A percentile compares a stretch with the other conserved stretches of the same genome.
These are phyloP conservation scores for Cercophora newfieldiana DNA, from an alignment of 495 filamentous ascomycete genomes.

Conservation along the genomic window DNA sequence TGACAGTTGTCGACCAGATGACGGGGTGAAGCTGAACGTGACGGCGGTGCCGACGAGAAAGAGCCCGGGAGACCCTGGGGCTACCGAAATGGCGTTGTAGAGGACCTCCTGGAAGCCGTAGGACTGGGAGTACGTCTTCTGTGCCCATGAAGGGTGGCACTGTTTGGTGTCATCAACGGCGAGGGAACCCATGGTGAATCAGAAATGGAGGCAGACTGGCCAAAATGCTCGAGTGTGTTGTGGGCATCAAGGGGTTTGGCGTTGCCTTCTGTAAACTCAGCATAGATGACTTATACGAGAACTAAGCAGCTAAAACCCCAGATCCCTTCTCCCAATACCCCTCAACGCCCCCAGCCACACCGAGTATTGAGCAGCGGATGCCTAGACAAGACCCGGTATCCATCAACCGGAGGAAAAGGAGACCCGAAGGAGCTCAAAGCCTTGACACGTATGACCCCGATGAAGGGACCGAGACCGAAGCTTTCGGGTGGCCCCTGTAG, in stretches of 20 bases:
- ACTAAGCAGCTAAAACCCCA: too few species aligned
- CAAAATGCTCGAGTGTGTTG: neutral
- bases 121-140: conserved; percentile 6
- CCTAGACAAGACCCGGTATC: too few species aligned
- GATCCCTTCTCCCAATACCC: neutral
- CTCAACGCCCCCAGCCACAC: neutral
- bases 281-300: neutral
- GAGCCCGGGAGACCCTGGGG: conserved; percentile 13
- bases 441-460: too few species aligned
- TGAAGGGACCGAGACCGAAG: too few species aligned
- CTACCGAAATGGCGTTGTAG: conserved; percentile 14
- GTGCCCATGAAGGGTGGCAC: neutral
- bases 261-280: neutral
- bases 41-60: conserved; percentile 7
- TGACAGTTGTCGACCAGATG: neutral
- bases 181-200: neutral
- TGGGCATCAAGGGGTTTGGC: too few species aligned
- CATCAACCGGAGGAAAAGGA: too few species aligned
- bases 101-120: conserved; percentile 18
- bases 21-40: conserved; percentile 5
- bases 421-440: too few species aligned
- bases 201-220: neutral
- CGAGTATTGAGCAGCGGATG: too few species aligned
- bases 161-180: neutral
- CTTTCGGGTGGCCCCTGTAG: too few species aligned